A percentile compares a stretch with the other conserved stretches of the same genome.
phyloP scores from a whole-genome alignment of 1,284 basidiomycete species.

The Cryptococcus sp. region DNA sequence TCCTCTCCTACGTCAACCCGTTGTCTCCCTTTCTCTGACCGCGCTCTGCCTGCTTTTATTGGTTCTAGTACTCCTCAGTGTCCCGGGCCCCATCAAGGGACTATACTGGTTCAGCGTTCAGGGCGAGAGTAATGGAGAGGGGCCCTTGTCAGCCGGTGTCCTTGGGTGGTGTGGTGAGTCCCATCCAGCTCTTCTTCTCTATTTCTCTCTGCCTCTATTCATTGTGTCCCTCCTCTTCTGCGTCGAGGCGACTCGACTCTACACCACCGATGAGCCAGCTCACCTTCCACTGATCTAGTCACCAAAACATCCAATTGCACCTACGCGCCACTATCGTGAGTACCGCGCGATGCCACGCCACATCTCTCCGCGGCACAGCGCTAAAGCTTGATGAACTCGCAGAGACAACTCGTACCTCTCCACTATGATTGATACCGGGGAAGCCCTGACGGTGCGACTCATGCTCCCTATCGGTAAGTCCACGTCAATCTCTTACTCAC shows the following conservation, averaged over 20 bases:
- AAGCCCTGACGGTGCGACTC: conserved; percentile 43
- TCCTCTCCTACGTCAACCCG: conserved; percentile 30
- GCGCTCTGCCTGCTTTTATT: conserved; percentile 41
- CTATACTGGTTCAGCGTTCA: conserved; percentile 47
- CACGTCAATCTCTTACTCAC: too few species aligned
- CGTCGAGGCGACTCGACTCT: too few species aligned
- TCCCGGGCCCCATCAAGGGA: conserved; percentile 48
- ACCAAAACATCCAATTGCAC: conserved; percentile 46
- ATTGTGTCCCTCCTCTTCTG: not conserved
- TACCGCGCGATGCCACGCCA: not conserved
- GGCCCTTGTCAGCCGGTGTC: conserved; percentile 36
- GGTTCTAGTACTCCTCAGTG: conserved; percentile 44
- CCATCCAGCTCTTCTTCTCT: too few species aligned
- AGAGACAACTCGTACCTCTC: conserved; percentile 44
- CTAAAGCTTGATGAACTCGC: not conserved
- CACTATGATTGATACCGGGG: conserved; percentile 38
- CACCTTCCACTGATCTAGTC: conserved; percentile 13
- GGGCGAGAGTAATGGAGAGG: conserved; percentile 19
- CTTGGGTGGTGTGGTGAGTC: conserved; percentile 49
- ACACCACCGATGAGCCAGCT: too few species aligned
- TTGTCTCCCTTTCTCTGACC: conserved; percentile 38
- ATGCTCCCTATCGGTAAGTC: conserved; percentile 41
- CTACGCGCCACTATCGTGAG: conserved; percentile 46
- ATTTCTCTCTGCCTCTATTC: not conserved
- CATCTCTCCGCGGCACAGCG: not conserved